These are phyloP conservation scores for Schizosaccharomyces octosporus DNA, from an alignment of 805 yeast genomes.

Conservation along the genomic window DNA sequence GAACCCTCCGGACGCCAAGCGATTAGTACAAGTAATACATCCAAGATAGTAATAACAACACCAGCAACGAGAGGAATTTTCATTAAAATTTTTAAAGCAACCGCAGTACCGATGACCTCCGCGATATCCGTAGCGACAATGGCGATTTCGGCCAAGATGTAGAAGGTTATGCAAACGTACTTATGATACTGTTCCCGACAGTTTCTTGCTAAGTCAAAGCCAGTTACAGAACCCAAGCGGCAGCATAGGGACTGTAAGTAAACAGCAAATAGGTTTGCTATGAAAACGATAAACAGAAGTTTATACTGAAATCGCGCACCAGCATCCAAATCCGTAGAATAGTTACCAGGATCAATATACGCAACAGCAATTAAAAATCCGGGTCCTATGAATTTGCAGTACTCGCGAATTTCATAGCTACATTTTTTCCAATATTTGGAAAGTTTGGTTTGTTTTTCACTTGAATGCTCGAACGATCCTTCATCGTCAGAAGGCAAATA, in stretches of 20 bases:
- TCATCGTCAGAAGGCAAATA: background rate
- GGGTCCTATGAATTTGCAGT: conserved; percentile 4
- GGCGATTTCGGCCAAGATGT: conserved; percentile 65
- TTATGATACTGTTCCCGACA: conserved; percentile 53
- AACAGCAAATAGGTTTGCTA: conserved; percentile 70
- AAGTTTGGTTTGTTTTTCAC: background rate
- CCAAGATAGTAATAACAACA: conserved; percentile 61
- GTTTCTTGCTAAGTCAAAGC: conserved; percentile 69
- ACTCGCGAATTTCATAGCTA: background rate
- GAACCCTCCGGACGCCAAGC: conserved; percentile 78
- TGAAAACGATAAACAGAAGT: conserved; percentile 47
- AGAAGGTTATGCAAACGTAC: conserved; percentile 25
- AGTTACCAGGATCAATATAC: conserved; percentile 94
- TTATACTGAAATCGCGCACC: conserved; percentile 73
- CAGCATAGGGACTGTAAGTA: conserved; percentile 67
- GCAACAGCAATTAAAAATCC: conserved; percentile 81
- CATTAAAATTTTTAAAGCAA: conserved; percentile 64
- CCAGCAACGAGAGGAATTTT: conserved; percentile 62
- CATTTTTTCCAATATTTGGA: background rate
- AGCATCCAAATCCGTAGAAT: conserved; percentile 80
- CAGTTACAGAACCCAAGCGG: conserved; percentile 80
- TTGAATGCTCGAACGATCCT: background rate
- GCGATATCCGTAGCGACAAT: conserved; percentile 91
- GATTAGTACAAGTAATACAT: conserved; percentile 61
- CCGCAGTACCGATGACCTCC: conserved; percentile 94